Percentiles rank a stretch among this genome's conserved stretches.
These are phyloP conservation scores for Salix suchowensis DNA, from an alignment of 345 rosid species.

Conservation along the genomic window DNA sequence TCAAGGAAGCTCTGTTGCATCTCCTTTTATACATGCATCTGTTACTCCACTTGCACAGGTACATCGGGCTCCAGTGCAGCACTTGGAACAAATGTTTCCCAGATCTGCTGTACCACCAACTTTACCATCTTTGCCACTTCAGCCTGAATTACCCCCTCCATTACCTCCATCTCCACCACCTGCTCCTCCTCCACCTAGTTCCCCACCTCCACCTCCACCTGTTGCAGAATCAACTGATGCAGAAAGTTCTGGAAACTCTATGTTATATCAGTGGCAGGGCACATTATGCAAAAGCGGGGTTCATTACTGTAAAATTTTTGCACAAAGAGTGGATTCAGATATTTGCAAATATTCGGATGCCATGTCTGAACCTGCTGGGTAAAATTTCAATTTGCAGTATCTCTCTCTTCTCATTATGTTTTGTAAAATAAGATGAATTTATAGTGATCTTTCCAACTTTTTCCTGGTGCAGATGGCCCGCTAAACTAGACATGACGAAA, in stretches of 20 bases:
- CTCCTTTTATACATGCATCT: slow-evolving; percentile 68
- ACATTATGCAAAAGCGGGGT: slow-evolving; percentile 80
- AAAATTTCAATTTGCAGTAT: slow-evolving; percentile 23
- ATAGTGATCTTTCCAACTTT: slow-evolving; percentile 6
- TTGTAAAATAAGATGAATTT: background rate
- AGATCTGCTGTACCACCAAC: slow-evolving; percentile 47
- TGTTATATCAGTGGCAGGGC: slow-evolving; percentile 75
- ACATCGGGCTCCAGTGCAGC: slow-evolving; percentile 60
- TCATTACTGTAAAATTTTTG: slow-evolving; percentile 77
- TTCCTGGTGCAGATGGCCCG: slow-evolving; percentile 80
- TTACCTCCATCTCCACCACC: slow-evolving; percentile 75
- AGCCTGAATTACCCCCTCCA: slow-evolving; percentile 31
- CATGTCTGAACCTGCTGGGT: slow-evolving; percentile 84
- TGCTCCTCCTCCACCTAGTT: slow-evolving; percentile 83
- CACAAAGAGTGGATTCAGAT: slow-evolving; percentile 63
- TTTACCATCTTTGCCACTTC: slow-evolving; percentile 41
- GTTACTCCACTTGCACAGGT: slow-evolving; percentile 71
- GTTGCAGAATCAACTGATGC: slow-evolving; percentile 35
- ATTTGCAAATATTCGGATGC: slow-evolving; percentile 68
- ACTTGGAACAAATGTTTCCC: slow-evolving; percentile 56
- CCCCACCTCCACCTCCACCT: slow-evolving; percentile 62
- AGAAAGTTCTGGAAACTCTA: slow-evolving; percentile 41
- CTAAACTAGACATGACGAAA: slow-evolving; percentile 83
- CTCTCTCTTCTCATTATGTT: background rate
- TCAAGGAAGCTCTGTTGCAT: slow-evolving; percentile 48